Evolutionary conservation across 2,329 filamentous ascomycete species (phyloP), one percentile per base, ranked within the genome.

Genomic region (Metarhizium humberi): DNA sequence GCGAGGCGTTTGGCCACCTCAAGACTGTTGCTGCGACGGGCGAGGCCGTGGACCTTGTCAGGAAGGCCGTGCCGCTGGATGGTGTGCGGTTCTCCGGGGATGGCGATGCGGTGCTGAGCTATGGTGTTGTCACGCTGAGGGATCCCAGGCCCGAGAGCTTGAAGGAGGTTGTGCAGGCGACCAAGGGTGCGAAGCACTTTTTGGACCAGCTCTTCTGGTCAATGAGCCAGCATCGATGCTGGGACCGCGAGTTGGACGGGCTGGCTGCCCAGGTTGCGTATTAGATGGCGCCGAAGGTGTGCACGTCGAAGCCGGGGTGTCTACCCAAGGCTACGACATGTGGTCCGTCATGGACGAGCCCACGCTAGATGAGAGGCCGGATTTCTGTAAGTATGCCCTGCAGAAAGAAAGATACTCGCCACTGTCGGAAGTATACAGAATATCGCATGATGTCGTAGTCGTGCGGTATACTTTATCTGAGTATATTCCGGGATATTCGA

Each of bases 1-100:
- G 86, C 2, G 90, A 94, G 68, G 86, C 88, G 0, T 94, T 92
- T 61, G 88, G 88, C 0, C 89, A 94, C 59, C 76, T 91, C 52
- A 94, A 94, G 75, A 75, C 87, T 2, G 87, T 94, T 29, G 89
- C 83, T 2, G 90, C 85, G 0, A 87, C 85, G 0, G 88, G 87
- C 0, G 87, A 91, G 65, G 88, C 77, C 0, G 81, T 89, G 0
- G 74, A 81, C 3, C 73, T 92, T 45, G 75, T 92, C 32, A 66
- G 74, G 18, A 64, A 69, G 42, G 76, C 78, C 0, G 66, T 81
- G 16, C 69, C 71, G 5, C 60, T 81, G 8, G 70, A 73, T 0
- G 69, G 67, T 3, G 65, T 82, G 3, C 56, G 64, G 1, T 51
- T 78, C 0, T 79, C 77, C 0, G 68, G 66, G 1, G 72, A 78